Percentiles rank a stretch among this genome's conserved stretches.
Conservation (phyloP, 495 filamentous ascomycete genomes). For the Penicillium canariense region DNA sequence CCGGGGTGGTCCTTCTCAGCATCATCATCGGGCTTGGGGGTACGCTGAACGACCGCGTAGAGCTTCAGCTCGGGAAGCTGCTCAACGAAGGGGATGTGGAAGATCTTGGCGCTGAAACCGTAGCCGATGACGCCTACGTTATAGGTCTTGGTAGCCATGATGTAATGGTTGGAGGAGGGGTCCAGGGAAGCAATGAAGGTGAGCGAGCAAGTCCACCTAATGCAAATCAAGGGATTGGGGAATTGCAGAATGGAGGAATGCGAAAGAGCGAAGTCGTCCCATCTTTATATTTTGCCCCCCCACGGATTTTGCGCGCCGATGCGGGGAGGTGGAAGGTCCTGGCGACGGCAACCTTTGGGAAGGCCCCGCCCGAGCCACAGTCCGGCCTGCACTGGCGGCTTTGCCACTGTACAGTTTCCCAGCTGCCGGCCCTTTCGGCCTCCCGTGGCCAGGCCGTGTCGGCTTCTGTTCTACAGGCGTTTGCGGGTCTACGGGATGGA, state of each 20-base stretch:
- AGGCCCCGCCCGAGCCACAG: conserved; percentile 6
- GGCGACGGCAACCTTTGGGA: conserved; percentile 35
- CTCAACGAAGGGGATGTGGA: conserved; percentile 85
- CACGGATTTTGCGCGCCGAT: conserved; percentile 22
- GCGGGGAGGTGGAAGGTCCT: conserved; percentile 41
- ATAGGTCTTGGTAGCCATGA: conserved; percentile 48
- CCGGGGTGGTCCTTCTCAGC: conserved; percentile 65
- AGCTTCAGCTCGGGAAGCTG: conserved; percentile 63
- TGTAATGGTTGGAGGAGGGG: conserved; percentile 3
- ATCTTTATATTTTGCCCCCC: conserved; percentile 16
- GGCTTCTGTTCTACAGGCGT: not conserved
- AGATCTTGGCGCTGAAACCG: conserved; percentile 81
- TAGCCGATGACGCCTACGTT: conserved; percentile 65
- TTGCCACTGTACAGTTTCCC: conserved; percentile 2
- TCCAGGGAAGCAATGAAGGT: not conserved
- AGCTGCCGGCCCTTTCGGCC: not conserved
- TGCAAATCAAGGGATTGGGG: not conserved
- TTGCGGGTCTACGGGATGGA: not conserved
- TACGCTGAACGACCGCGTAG: conserved; percentile 77
- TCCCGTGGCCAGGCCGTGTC: not conserved
- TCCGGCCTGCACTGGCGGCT: not conserved
- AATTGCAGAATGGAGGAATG: not conserved
- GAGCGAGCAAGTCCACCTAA: not conserved
- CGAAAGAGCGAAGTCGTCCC: not conserved
- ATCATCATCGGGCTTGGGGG: conserved; percentile 60